Evolutionary conservation across 225 moss, liverwort and hornwort genomes (phyloP).

Genomic region (Pseudoscleropodium purum): DNA sequence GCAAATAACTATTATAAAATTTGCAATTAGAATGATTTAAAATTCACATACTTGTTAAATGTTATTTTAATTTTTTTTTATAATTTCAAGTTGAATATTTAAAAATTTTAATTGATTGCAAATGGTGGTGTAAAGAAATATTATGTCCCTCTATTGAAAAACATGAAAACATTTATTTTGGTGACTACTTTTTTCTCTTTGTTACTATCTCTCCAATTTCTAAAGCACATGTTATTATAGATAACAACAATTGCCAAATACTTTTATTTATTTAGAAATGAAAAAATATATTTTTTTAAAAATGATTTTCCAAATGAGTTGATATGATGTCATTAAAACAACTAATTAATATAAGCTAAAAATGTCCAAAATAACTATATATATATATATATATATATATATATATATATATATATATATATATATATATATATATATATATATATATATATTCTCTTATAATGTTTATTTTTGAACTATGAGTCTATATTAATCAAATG

Average conservation of each 20-base stretch:
- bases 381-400: too few relatives aligned
- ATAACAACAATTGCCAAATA: neutral
- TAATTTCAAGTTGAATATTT: too few relatives aligned
- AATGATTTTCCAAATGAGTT: neutral
- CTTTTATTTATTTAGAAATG: neutral
- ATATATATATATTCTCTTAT: too few relatives aligned
- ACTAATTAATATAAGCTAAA: neutral
- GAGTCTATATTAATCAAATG: neutral
- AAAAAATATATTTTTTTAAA: too few relatives aligned
- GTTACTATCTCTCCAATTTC: neutral
- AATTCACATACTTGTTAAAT: neutral
- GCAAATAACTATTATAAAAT: neutral
- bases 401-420: too few relatives aligned
- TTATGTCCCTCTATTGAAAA: accelerated
- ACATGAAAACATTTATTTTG: accelerated
- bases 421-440: too few relatives aligned
- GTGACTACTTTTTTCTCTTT: neutral
- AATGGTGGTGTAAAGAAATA: neutral
- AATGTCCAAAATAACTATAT: neutral
- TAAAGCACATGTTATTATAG: neutral
- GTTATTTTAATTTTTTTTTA: neutral
- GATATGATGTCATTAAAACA: neutral
- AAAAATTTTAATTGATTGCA: too few relatives aligned
- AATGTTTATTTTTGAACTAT: neutral
- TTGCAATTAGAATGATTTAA: neutral